Conservation (phyloP, 176 grass and related monocot genomes). For the Thinopyrum elongatum region DNA sequence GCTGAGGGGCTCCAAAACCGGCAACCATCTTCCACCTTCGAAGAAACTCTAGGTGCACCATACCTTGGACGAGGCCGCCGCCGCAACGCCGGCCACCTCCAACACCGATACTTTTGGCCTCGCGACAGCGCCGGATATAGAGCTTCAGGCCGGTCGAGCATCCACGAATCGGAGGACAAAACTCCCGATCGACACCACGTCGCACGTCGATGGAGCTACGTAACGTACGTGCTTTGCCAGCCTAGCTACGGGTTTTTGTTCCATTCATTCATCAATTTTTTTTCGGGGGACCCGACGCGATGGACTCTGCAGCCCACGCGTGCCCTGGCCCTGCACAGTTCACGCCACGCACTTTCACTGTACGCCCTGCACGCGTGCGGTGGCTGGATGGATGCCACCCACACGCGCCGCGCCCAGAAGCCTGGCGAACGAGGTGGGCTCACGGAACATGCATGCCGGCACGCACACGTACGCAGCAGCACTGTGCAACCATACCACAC, state of each 20-base stretch:
- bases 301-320: background rate
- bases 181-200: no score
- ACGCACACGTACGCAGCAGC: constrained; percentile 7
- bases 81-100: no score
- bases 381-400: background rate
- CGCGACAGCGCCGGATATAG: no score
- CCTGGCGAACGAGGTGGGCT: background rate
- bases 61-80: no score
- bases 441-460: background rate
- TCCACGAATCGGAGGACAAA: no score
- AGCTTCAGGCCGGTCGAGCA: no score
- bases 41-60: no score
- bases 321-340: background rate
- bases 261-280: background rate
- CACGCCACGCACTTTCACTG: background rate
- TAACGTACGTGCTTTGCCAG: no score
- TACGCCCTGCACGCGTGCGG: background rate
- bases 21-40: no score
- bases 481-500: background rate
- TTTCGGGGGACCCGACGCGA: background rate
- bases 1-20: no score
- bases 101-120: no score
- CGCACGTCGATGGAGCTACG: no score
- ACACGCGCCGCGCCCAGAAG: background rate
- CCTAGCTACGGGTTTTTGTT: background rate